These are phyloP conservation scores for Trifolium subterraneum DNA, from an alignment of 306 rosid species.

Conservation along the genomic window DNA sequence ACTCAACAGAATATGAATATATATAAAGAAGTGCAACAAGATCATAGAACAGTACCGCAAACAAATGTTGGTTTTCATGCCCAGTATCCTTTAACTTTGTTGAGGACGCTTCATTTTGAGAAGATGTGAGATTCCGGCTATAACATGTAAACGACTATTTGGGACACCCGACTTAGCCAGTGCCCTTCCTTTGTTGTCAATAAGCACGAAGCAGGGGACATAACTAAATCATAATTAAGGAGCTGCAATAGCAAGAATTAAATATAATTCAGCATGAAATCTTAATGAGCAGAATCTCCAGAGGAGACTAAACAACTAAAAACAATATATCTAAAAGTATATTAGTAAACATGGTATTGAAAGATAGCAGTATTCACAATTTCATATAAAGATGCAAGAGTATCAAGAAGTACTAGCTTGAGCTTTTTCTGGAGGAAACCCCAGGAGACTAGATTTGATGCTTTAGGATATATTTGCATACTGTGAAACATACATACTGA, in stretches of 20 bases:
- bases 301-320: background rate
- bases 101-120: slow-evolving; percentile 70
- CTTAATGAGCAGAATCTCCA: slow-evolving; percentile 6
- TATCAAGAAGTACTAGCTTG: slow-evolving; percentile 2
- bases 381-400: background rate
- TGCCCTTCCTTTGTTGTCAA: slow-evolving; percentile 83
- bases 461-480: background rate
- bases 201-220: slow-evolving; percentile 88
- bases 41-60: background rate
- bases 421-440: background rate
- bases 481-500: background rate
- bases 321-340: background rate
- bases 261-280: slow-evolving; percentile 30
- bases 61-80: slow-evolving; percentile 12
- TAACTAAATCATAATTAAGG: slow-evolving; percentile 80
- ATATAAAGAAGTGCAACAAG: slow-evolving; percentile 12
- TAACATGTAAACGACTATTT: slow-evolving; percentile 79
- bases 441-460: background rate
- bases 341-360: background rate
- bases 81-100: slow-evolving; percentile 31
- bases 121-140: slow-evolving; percentile 90
- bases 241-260: slow-evolving; percentile 58
- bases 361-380: background rate
- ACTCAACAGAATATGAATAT: background rate
- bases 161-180: slow-evolving; percentile 86